Percentiles rank a stretch among this genome's conserved stretches.
Evolutionary conservation across 2,329 filamentous ascomycete species (phyloP).

Genomic region (Penicillium sp.): DNA sequence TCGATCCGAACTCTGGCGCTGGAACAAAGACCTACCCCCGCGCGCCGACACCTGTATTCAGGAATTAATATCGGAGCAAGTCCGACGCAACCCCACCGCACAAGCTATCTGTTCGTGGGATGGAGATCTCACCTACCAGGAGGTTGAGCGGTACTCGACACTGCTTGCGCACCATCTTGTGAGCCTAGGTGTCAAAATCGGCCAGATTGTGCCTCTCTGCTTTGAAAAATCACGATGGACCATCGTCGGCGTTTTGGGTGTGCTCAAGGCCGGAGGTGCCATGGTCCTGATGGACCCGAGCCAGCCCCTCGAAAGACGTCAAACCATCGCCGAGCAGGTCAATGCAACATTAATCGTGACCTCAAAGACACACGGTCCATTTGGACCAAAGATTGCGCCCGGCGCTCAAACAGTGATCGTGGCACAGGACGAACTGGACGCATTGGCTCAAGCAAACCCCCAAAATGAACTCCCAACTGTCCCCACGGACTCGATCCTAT

Average conservation of each 20-base stretch:
- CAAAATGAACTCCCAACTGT: not conserved
- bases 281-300: slow-evolving; percentile 31
- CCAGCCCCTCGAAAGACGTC: slow-evolving; percentile 24
- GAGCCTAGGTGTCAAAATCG: slow-evolving; percentile 28
- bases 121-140: slow-evolving; percentile 27
- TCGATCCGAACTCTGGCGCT: slow-evolving; percentile 11
- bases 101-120: slow-evolving; percentile 29
- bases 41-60: slow-evolving; percentile 8
- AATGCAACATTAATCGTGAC: slow-evolving; percentile 1
- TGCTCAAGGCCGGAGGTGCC: slow-evolving; percentile 30
- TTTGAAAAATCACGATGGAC: slow-evolving; percentile 37
- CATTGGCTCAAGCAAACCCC: too few species aligned
- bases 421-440: slow-evolving; percentile 11
- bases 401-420: not conserved
- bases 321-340: slow-evolving; percentile 18
- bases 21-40: slow-evolving; percentile 12
- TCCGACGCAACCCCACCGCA: not conserved
- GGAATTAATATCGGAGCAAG: slow-evolving; percentile 12
- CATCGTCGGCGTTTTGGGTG: slow-evolving; percentile 27
- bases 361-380: not conserved
- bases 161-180: slow-evolving; percentile 29
- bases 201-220: slow-evolving; percentile 28
- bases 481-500: slow-evolving; percentile 12
- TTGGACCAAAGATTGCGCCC: not conserved
- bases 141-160: slow-evolving; percentile 34